Evolutionary conservation across 2,329 filamentous ascomycete species (phyloP).

Genomic region (Hirsutella rhossiliensis): DNA sequence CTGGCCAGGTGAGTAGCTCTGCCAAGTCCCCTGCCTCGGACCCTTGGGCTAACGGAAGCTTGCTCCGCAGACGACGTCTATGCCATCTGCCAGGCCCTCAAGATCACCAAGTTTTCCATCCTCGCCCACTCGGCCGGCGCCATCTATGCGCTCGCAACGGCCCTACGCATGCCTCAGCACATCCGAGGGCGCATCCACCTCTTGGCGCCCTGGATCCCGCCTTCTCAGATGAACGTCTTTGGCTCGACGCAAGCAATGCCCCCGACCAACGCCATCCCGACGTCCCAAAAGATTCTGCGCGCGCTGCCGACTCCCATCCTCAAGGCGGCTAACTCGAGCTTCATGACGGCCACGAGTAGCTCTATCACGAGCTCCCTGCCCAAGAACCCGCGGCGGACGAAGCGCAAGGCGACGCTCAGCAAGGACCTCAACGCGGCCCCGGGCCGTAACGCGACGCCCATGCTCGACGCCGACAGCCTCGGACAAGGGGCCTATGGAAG

Average conservation of each 20-base stretch:
- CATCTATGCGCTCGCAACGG: conserved; percentile 94
- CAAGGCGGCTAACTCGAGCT: conserved; percentile 88
- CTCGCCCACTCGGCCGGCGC: conserved; percentile 92
- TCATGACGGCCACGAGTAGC: conserved; percentile 84
- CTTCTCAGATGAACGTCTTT: conserved; percentile 78
- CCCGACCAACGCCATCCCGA: conserved; percentile 77
- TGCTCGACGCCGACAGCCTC: conserved; percentile 39
- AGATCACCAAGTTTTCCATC: conserved; percentile 92
- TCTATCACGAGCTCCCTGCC: conserved; percentile 71
- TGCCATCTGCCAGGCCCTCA: conserved; percentile 81
- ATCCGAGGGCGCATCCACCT: conserved; percentile 91
- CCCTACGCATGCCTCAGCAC: conserved; percentile 88
- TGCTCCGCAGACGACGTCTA: conserved; percentile 63
- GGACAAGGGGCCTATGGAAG: conserved; percentile 14
- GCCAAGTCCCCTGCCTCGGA: neutral
- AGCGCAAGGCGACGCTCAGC: conserved; percentile 41
- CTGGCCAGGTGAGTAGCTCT: conserved; percentile 68
- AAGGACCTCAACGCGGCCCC: conserved; percentile 18
- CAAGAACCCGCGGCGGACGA: conserved; percentile 47
- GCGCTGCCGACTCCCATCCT: conserved; percentile 83
- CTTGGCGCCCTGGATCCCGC: conserved; percentile 92
- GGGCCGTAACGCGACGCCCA: conserved; percentile 22
- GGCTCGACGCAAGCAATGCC: conserved; percentile 61
- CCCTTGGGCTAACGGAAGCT: neutral
- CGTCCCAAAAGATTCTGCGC: conserved; percentile 81